Percentiles rank a stretch among this genome's conserved stretches.
Conservation (phyloP, 164 flowering plant genomes). For the Warburgia ugandensis region DNA sequence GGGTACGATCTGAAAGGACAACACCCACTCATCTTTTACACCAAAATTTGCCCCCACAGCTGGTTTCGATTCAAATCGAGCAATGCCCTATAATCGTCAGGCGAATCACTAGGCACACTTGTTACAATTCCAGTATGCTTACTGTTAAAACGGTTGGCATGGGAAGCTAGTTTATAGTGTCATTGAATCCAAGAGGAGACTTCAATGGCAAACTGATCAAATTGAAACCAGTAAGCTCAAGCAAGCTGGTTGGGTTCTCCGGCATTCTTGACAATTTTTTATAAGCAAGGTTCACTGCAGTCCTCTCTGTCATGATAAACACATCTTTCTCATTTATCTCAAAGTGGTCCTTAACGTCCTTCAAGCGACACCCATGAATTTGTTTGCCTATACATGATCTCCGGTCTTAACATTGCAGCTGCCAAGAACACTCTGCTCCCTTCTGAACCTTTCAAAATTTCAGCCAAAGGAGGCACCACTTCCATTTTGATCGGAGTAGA, state of each 20-base stretch:
- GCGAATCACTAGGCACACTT: slow-evolving; percentile 93
- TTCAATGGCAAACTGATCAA: slow-evolving; percentile 70
- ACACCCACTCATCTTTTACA: slow-evolving; percentile 74
- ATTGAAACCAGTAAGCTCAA: slow-evolving; percentile 69
- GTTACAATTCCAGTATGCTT: slow-evolving; percentile 89
- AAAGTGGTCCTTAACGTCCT: slow-evolving; percentile 83
- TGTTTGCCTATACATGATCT: slow-evolving; percentile 92
- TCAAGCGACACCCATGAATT: slow-evolving; percentile 88
- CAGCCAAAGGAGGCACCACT: slow-evolving; percentile 61
- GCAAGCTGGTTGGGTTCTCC: slow-evolving; percentile 66
- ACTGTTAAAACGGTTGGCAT: slow-evolving; percentile 63
- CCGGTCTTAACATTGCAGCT: slow-evolving; percentile 91
- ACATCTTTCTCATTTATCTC: slow-evolving; percentile 81
- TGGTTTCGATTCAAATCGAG: slow-evolving; percentile 69
- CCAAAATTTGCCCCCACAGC: slow-evolving; percentile 56
- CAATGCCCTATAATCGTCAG: slow-evolving; percentile 80
- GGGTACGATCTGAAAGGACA: slow-evolving; percentile 60
- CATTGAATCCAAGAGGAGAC: slow-evolving; percentile 50
- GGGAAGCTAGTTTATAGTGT: slow-evolving; percentile 59
- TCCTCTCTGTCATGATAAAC: slow-evolving; percentile 57
- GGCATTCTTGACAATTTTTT: slow-evolving; percentile 62
- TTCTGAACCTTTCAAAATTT: slow-evolving; percentile 52
- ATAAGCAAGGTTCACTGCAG: slow-evolving; percentile 81
- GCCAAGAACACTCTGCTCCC: slow-evolving; percentile 70
- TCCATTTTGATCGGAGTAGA: slow-evolving; percentile 91